Conservation (phyloP, 192 early-diverging fungal species). For the Podila epigama region DNA sequence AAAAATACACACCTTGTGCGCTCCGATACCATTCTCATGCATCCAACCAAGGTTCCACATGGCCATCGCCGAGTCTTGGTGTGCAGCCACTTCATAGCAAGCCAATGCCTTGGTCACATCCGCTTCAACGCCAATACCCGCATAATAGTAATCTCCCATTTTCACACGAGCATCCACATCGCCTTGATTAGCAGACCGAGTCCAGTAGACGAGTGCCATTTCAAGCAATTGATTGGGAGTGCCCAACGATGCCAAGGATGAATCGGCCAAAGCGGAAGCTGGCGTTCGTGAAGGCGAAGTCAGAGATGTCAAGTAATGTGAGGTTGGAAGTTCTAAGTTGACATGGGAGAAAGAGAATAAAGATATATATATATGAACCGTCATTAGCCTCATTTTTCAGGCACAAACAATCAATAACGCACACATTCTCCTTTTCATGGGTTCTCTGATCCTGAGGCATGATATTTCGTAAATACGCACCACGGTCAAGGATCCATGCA, state of each 20-base stretch:
- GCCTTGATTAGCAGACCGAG: constrained; percentile 91
- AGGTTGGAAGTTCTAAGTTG: constrained; percentile 29
- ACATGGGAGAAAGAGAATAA: not conserved
- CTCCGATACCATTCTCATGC: constrained; percentile 93
- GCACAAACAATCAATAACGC: not conserved
- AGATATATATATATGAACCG: not conserved
- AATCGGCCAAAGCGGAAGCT: constrained; percentile 14
- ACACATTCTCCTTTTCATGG: not conserved
- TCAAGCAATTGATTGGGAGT: constrained; percentile 51
- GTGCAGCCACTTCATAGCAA: constrained; percentile 86
- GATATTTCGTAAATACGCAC: constrained; percentile 11
- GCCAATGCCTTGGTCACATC: constrained; percentile 79
- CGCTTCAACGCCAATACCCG: constrained; percentile 75
- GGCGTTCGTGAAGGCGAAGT: constrained; percentile 26
- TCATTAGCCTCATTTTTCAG: not conserved
- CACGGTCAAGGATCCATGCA: constrained; percentile 86
- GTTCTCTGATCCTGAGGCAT: not conserved
- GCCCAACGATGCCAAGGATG: constrained; percentile 20
- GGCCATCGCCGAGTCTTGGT: constrained; percentile 81
- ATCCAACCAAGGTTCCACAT: constrained; percentile 99
- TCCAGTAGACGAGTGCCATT: constrained; percentile 89
- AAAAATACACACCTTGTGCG: constrained; percentile 65
- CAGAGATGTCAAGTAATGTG: constrained; percentile 21
- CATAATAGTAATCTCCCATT: constrained; percentile 92
- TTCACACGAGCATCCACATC: constrained; percentile 90